A percentile compares a stretch with the other conserved stretches of the same genome.
Evolutionary conservation across 805 yeast species (phyloP).

Genomic region (Kodamaea laetipori): DNA sequence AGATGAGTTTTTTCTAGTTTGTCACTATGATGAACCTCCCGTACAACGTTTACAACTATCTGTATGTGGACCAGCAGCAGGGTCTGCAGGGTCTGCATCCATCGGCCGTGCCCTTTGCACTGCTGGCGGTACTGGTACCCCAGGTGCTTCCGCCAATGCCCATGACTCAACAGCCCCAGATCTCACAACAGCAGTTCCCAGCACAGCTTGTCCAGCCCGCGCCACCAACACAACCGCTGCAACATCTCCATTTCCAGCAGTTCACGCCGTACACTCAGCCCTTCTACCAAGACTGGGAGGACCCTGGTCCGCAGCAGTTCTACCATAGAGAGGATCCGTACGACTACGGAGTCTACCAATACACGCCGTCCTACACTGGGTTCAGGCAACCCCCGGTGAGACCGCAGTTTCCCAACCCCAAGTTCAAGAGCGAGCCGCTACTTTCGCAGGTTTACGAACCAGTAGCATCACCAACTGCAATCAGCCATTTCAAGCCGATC

Average conservation of each 20-base stretch:
- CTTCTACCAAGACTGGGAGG: conserved; percentile 9
- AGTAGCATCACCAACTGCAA: conserved; percentile 3
- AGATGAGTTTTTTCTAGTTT: conserved; percentile 1
- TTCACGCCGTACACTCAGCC: conserved; percentile 3
- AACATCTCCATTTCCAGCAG: neutral
- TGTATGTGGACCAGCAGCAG: conserved; percentile 7
- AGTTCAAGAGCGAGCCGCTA: conserved; percentile 15
- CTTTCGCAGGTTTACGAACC: conserved; percentile 6
- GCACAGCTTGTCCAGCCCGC: conserved; percentile 1
- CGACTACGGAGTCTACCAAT: conserved; percentile 10
- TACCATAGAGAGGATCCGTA: conserved; percentile 8
- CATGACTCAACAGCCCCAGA: conserved; percentile 6
- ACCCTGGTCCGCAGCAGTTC: conserved; percentile 2
- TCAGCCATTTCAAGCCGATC: conserved; percentile 34
- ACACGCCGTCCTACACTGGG: conserved; percentile 4
- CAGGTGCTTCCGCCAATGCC: conserved; percentile 6
- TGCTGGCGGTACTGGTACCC: conserved; percentile 8
- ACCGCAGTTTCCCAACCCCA: conserved; percentile 7
- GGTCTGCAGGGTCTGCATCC: conserved; percentile 9
- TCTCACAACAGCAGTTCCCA: conserved; percentile 8
- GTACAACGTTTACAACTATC: conserved; percentile 9
- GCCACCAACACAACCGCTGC: conserved; percentile 1
- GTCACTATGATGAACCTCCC: conserved; percentile 9
- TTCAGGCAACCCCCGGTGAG: neutral
- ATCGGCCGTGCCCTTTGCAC: conserved; percentile 8